These are phyloP conservation scores for Exophiala calicioides DNA, from an alignment of 2,329 filamentous ascomycete genomes.

Conservation along the genomic window DNA sequence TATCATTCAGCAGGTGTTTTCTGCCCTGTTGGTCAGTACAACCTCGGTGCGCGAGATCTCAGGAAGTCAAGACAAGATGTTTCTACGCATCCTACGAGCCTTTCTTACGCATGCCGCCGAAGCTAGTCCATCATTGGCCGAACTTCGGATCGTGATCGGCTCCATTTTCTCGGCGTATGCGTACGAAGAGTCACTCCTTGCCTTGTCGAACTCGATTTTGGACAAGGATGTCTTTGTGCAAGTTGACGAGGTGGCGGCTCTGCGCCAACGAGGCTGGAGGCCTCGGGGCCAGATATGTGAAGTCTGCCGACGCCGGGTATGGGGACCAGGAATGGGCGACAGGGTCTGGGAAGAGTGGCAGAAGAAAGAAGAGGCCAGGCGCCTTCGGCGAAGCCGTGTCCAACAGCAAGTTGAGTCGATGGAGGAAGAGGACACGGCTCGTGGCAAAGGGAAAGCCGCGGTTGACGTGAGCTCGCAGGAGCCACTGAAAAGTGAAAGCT, in stretches of 20 bases:
- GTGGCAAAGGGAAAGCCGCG: conserved; percentile 28
- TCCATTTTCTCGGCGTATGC: conserved; percentile 95
- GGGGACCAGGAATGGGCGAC: conserved; percentile 81
- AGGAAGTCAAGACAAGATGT: conserved; percentile 63
- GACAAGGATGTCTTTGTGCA: conserved; percentile 86
- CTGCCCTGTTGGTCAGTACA: conserved; percentile 76
- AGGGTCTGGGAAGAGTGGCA: conserved; percentile 83
- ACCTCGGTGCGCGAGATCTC: conserved; percentile 47
- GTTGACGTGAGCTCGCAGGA: conserved; percentile 12
- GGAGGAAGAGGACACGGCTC: conserved; percentile 18
- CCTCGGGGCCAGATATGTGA: conserved; percentile 86
- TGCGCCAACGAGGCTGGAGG: conserved; percentile 85
- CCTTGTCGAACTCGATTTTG: conserved; percentile 80
- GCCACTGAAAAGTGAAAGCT: conserved; percentile 10
- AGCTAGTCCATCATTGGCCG: conserved; percentile 80
- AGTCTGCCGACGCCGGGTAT: conserved; percentile 76
- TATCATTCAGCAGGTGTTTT: conserved; percentile 88
- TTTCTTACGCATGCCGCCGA: conserved; percentile 82
- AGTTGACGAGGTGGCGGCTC: conserved; percentile 70
- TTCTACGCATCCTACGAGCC: conserved; percentile 82
- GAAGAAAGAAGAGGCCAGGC: conserved; percentile 48
- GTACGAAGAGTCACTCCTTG: conserved; percentile 87
- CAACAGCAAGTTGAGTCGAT: conserved; percentile 8
- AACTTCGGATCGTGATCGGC: conserved; percentile 78
- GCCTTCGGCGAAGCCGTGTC: conserved; percentile 23